phyloP scores from a whole-genome alignment of 352 stramenopile species.

The Pythium monospermum region DNA sequence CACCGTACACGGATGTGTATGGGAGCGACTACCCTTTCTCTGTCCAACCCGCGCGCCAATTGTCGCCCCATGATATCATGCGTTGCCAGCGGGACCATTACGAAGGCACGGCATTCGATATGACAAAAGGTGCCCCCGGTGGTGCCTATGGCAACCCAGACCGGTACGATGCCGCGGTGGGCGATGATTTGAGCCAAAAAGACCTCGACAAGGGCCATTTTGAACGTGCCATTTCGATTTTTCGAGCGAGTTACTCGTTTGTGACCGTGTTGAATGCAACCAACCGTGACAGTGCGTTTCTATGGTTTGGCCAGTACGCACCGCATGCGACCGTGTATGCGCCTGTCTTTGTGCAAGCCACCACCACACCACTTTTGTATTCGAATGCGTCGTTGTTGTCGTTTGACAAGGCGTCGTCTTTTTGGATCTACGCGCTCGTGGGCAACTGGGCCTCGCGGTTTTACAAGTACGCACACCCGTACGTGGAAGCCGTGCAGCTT shows the following conservation, averaged over 20 bases:
- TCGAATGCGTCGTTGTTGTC: constrained; percentile 55
- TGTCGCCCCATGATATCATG: constrained; percentile 88
- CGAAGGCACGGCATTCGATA: constrained; percentile 89
- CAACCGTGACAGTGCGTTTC: constrained; percentile 54
- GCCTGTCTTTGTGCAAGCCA: constrained; percentile 79
- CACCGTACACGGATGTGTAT: constrained; percentile 66
- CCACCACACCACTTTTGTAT: constrained; percentile 40
- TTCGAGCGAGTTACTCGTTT: constrained; percentile 89
- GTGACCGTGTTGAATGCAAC: constrained; percentile 58
- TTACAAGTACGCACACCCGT: constrained; percentile 61
- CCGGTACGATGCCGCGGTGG: constrained; percentile 65
- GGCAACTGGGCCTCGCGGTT: constrained; percentile 81
- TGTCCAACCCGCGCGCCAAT: constrained; percentile 39
- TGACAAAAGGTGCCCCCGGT: constrained; percentile 65
- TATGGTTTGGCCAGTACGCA: constrained; percentile 90
- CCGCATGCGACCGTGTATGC: constrained; percentile 85
- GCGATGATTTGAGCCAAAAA: constrained; percentile 37
- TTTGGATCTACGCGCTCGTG: constrained; percentile 78
- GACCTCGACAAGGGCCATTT: constrained; percentile 67
- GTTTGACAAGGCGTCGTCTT: constrained; percentile 58
- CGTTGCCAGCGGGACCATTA: constrained; percentile 92
- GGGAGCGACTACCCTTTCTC: constrained; percentile 86
- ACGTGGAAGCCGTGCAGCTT: constrained; percentile 52
- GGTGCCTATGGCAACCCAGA: constrained; percentile 91
- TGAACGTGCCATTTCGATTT: constrained; percentile 92